phyloP scores from a whole-genome alignment of 345 rosid genomes.

The Iberis pinnata region DNA sequence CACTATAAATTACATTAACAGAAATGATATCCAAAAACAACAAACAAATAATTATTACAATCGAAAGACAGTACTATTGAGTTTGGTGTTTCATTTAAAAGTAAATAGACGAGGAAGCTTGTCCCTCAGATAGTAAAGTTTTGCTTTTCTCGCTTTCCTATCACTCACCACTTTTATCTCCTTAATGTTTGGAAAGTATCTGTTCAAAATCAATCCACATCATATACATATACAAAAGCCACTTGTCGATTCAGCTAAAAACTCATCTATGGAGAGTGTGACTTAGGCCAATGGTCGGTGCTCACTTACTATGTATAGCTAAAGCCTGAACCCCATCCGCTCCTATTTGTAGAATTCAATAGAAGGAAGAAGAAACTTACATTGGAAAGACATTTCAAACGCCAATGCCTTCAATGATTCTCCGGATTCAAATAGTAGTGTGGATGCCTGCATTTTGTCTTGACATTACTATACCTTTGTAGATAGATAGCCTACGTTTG shows the following conservation, averaged over 20 bases:
- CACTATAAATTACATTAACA: too few species aligned
- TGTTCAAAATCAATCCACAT: slow-evolving; percentile 27
- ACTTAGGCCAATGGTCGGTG: too few species aligned
- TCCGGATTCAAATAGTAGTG: slow-evolving; percentile 72
- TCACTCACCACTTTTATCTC: slow-evolving; percentile 63
- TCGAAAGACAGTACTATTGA: neutral
- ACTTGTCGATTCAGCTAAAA: too few species aligned
- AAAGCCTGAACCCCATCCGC: too few species aligned
- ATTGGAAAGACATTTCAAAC: slow-evolving; percentile 65
- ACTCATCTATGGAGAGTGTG: too few species aligned
- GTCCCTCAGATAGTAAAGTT: slow-evolving; percentile 78
- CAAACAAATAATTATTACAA: neutral
- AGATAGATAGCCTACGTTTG: slow-evolving; percentile 57
- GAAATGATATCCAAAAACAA: too few species aligned
- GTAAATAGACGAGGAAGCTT: slow-evolving; percentile 93
- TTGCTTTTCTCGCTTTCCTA: slow-evolving; percentile 86
- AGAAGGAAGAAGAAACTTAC: slow-evolving; percentile 31
- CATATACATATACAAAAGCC: neutral
- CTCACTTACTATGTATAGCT: too few species aligned
- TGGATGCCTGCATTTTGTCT: slow-evolving; percentile 88
- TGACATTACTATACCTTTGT: slow-evolving; percentile 80
- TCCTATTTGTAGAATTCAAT: neutral
- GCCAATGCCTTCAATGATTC: slow-evolving; percentile 71
- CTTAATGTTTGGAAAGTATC: slow-evolving; percentile 75
- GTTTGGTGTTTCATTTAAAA: slow-evolving; percentile 58